Evolutionary conservation across 2,329 filamentous ascomycete species (phyloP).

Genomic region (Xylariaceae sp.): DNA sequence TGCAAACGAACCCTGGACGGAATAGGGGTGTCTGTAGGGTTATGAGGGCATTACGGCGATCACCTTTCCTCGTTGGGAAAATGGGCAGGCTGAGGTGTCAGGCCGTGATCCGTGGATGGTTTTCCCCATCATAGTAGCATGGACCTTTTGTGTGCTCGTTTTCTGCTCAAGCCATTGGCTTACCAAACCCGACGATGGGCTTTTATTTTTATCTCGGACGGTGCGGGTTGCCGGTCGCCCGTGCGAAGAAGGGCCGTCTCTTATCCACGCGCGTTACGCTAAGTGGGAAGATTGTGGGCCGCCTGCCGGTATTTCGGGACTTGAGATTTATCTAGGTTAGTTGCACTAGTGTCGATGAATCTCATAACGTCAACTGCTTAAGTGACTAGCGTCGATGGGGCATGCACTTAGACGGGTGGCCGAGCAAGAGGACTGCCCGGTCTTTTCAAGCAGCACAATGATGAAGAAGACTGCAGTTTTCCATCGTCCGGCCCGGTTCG

Average conservation of each 20-base stretch:
- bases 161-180: not conserved
- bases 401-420: too few relatives aligned
- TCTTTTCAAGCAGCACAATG: not conserved
- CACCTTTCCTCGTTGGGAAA: not conserved
- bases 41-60: not conserved
- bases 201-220: not conserved
- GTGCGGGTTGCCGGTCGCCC: conserved; percentile 10
- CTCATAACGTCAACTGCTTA: not conserved
- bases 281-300: not conserved
- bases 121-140: too few relatives aligned
- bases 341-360: not conserved
- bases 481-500: not conserved
- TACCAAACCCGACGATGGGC: too few relatives aligned
- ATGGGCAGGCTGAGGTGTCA: not conserved
- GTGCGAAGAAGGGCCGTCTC: conserved; percentile 23
- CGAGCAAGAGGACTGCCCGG: too few relatives aligned
- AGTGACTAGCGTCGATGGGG: too few relatives aligned
- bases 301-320: conserved; percentile 3
- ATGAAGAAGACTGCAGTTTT: not conserved
- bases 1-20: not conserved
- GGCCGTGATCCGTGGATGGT: too few relatives aligned
- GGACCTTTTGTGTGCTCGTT: not conserved
- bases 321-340: not conserved
- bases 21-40: not conserved
- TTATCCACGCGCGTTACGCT: conserved; percentile 44